Evolutionary conservation across 768 basidiomycete species (phyloP).

Genomic region (Imleria badia): DNA sequence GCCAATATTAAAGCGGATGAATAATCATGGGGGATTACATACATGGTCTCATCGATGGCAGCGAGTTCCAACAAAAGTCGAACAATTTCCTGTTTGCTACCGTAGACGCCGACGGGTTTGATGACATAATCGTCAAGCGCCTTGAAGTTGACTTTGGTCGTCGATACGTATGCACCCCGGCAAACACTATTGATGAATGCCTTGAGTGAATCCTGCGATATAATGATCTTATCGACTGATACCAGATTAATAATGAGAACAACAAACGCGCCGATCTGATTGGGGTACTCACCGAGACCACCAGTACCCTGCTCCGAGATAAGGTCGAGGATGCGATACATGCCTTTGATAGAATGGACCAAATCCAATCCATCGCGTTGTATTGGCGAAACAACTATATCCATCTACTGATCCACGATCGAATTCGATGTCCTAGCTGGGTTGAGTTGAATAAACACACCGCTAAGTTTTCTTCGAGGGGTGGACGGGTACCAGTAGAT

Average conservation of each 20-base stretch:
- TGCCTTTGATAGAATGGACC: conserved; percentile 37
- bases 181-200: conserved; percentile 46
- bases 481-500: too few species aligned
- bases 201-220: conserved; percentile 49
- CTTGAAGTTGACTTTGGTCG: conserved; percentile 58
- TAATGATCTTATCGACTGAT: conserved; percentile 63
- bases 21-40: rapidly evolving
- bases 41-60: too few species aligned
- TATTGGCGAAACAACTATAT: too few species aligned
- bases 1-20: not conserved
- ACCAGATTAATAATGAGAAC: not conserved
- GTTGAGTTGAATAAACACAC: too few species aligned
- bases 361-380: conserved; percentile 22
- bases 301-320: conserved; percentile 50
- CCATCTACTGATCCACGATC: too few species aligned
- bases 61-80: conserved; percentile 42
- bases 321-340: conserved; percentile 55
- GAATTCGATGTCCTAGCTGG: too few species aligned
- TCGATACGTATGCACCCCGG: conserved; percentile 51
- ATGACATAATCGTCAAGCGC: too few species aligned
- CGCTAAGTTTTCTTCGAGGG: not conserved
- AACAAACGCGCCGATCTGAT: not conserved
- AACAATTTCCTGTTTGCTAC: conserved; percentile 51
- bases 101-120: conserved; percentile 59
- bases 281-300: conserved; percentile 43